phyloP scores from a whole-genome alignment of 2,329 filamentous ascomycete genomes.

The Blumeriella jaapii region DNA sequence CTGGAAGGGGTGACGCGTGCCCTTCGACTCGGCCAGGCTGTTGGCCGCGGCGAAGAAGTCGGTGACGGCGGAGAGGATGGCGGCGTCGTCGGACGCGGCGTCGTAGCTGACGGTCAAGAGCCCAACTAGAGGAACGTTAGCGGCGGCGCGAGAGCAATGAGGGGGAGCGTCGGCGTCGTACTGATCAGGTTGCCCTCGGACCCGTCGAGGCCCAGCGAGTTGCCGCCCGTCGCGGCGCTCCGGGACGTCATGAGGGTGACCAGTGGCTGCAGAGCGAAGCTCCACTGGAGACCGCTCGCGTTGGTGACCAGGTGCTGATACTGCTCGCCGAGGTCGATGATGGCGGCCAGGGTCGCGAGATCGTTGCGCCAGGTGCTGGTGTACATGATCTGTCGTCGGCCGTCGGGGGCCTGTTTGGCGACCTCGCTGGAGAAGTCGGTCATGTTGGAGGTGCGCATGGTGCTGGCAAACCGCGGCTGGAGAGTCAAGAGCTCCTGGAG shows the following conservation, averaged over 20 bases:
- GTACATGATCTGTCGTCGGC: background rate
- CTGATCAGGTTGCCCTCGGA: slow-evolving; percentile 2
- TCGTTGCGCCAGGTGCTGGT: slow-evolving; percentile 4
- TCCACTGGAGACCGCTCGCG: background rate
- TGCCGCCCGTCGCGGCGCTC: slow-evolving; percentile 3
- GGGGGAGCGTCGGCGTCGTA: background rate
- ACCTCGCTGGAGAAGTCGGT: slow-evolving; percentile 11
- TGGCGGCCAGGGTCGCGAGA: slow-evolving; percentile 1
- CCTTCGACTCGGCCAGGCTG: background rate
- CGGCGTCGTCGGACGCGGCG: background rate
- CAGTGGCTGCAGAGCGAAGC: slow-evolving; percentile 2
- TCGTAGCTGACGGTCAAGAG: slow-evolving; percentile 1
- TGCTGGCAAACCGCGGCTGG: slow-evolving; percentile 3
- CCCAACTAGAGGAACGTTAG: background rate
- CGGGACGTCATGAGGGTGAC: slow-evolving; percentile 1
- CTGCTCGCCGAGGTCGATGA: background rate
- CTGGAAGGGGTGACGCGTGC: slow-evolving; percentile 24
- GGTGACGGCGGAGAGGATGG: slow-evolving; percentile 1
- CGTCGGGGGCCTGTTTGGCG: background rate
- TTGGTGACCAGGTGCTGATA: background rate
- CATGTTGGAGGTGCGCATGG: slow-evolving; percentile 7
- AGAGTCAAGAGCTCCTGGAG: slow-evolving; percentile 12
- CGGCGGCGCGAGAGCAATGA: background rate
- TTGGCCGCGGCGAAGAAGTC: slow-evolving; percentile 1
- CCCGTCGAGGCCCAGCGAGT: slow-evolving; percentile 1